These are phyloP conservation scores for Nannizzia gypsea DNA, from an alignment of 2,329 filamentous ascomycete species.

Conservation along the genomic window DNA sequence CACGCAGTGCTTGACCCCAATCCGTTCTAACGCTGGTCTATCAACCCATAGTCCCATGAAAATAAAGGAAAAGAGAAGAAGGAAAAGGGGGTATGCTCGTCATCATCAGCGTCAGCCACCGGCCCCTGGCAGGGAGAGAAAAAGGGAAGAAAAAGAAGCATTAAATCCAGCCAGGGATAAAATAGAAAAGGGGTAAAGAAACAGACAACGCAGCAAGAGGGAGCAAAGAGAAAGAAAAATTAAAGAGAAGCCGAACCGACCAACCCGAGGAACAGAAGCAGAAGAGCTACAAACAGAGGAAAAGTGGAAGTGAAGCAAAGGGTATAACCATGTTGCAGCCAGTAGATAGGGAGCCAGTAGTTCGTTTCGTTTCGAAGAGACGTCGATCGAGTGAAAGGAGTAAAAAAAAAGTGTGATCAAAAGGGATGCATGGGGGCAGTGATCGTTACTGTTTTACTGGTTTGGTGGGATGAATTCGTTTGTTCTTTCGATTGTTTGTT, in stretches of 20 bases:
- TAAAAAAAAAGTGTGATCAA: background rate
- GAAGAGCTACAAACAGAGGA: background rate
- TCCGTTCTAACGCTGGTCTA: slow-evolving; percentile 14
- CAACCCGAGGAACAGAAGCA: background rate
- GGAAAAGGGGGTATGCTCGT: background rate
- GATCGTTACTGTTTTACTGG: background rate
- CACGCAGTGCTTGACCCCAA: slow-evolving; percentile 5
- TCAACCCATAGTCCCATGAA: slow-evolving; percentile 9
- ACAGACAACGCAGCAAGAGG: background rate
- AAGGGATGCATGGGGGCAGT: background rate
- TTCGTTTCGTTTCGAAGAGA: background rate
- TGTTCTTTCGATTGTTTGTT: too few species aligned
- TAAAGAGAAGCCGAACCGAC: slow-evolving; percentile 2
- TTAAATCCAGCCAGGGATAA: background rate
- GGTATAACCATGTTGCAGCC: background rate
- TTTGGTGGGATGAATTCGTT: too few species aligned
- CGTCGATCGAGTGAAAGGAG: background rate
- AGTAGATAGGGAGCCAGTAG: background rate
- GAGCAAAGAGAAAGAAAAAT: too few species aligned
- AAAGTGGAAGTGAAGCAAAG: background rate
- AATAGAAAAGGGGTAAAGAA: background rate
- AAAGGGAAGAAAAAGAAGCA: background rate
- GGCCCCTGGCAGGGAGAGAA: background rate
- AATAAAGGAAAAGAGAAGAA: slow-evolving; percentile 2
- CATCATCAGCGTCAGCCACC: background rate